Conservation (phyloP, 1,284 basidiomycete genomes). For the Neonothopanus nambi region DNA sequence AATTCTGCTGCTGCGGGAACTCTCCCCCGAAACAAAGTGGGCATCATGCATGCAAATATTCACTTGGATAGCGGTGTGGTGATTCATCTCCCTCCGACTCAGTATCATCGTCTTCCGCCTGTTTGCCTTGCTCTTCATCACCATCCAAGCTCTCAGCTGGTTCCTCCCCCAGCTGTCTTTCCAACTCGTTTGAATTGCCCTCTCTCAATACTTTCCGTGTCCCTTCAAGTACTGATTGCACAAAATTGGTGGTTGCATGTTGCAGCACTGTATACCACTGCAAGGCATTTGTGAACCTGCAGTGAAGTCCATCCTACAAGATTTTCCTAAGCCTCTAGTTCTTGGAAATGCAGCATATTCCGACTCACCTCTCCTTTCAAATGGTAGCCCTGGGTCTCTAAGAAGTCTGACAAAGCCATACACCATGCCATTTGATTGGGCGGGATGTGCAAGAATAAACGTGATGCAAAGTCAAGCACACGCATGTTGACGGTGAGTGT, state of each 20-base stretch:
- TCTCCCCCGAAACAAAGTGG: slow-evolving; percentile 10
- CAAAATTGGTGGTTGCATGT: background rate
- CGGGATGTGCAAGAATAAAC: slow-evolving; percentile 1
- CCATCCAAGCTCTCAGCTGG: too few relatives aligned
- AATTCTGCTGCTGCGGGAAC: background rate
- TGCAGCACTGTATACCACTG: background rate
- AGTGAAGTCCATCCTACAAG: background rate
- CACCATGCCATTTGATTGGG: slow-evolving; percentile 10
- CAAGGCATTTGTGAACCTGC: background rate
- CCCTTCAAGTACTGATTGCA: too few relatives aligned
- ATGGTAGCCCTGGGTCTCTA: background rate
- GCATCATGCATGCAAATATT: slow-evolving; percentile 3
- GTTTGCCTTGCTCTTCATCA: too few relatives aligned
- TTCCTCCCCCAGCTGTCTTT: too few relatives aligned
- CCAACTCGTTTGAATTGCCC: too few relatives aligned
- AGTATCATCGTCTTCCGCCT: too few relatives aligned
- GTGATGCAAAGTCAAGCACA: background rate
- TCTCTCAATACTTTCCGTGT: background rate
- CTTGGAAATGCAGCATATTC: background rate
- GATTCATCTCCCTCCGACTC: too few relatives aligned
- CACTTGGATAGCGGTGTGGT: background rate
- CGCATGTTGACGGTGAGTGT: slow-evolving; percentile 2
- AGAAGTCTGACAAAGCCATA: background rate
- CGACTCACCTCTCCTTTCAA: background rate
- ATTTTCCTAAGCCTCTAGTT: too few relatives aligned